Base-by-base conservation (phyloP, 2,329 filamentous ascomycete genomes). In the Leptographium flavum region DNA sequence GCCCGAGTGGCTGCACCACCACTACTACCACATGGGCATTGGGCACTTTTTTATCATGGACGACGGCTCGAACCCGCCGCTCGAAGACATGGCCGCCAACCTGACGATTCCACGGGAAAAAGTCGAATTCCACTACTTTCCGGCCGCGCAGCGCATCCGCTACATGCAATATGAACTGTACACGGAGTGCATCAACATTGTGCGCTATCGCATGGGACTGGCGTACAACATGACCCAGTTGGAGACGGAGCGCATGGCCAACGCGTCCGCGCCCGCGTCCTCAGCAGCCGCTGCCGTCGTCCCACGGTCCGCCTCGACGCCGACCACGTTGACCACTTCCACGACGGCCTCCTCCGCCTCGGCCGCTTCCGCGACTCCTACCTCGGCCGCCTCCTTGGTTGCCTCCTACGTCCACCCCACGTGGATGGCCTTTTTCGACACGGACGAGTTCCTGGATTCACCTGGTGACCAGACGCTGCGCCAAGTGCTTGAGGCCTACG, bases 11-110 rank as follows among this genome's bases (percentile, higher is more conserved):
- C 33, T 49, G 21, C 43, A 43, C 27, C 48, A 49, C 48, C 48
- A 49, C 40, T 49, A 49, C 43, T 49, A 49, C 43, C 45, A 49
- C 39, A 49, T 49, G 48, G 48, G 48, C 40, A 33, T 49, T 22
- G 48, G 48, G 39, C 41, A 38, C 21, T 49, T 49, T 13, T 47
- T 41, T 28, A 42, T 49, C 31, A 49, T 49, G 48, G 48, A 49
- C 37, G 48, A 49, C 40, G 48, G 48, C 40, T 25, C 48, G 3
- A 2, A 40, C 19, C 48, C 48, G 28, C 45, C 45, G 8, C 39
- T 49, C n/a, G 43, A 49, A 7, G 40, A 45, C 8, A 40, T 47
- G 15, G 40, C 47, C 10, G 37, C 35, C 3, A 41, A 30, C 39
- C 25, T 41, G 25, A 41, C 39, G 23, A 47, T 49, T 30, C 48